phyloP scores from a whole-genome alignment of 192 early-diverging fungal genomes.

The Backusella mclennaniae region DNA sequence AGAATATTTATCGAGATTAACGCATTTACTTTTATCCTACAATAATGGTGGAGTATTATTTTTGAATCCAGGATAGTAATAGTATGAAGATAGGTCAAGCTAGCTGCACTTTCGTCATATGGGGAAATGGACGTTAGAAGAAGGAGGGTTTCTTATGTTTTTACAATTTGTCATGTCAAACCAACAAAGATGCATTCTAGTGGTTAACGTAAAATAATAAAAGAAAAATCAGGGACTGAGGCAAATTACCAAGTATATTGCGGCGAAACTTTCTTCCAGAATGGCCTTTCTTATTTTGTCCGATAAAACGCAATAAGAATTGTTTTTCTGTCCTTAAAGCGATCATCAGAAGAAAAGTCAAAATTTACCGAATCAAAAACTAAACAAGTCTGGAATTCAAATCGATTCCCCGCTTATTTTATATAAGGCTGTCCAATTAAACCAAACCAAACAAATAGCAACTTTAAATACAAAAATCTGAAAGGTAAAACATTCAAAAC shows the following conservation, averaged over 20 bases:
- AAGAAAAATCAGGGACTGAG: not conserved
- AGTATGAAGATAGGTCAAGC: too few relatives aligned
- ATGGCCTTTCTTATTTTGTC: not conserved
- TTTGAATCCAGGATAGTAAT: not conserved
- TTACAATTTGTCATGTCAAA: not conserved
- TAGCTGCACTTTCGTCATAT: too few relatives aligned
- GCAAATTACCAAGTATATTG: not conserved
- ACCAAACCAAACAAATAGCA: not conserved
- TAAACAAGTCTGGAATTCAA: not conserved
- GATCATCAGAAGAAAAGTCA: constrained; percentile 1
- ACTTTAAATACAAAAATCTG: not conserved
- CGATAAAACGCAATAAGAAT: not conserved
- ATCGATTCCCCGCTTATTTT: not conserved
- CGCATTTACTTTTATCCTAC: not conserved
- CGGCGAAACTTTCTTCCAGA: not conserved
- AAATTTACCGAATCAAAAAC: constrained; percentile 4
- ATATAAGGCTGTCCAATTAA: not conserved
- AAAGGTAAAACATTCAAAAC: not conserved
- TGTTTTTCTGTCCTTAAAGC: constrained; percentile 2
- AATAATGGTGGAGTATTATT: not conserved
- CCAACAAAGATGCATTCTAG: not conserved
- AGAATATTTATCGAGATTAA: not conserved
- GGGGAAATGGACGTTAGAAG: not conserved
- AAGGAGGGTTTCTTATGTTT: not conserved
- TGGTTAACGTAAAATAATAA: not conserved